Base-by-base conservation (phyloP, 192 early-diverging fungal genomes). In the Tieghemiomyces parasiticus region DNA sequence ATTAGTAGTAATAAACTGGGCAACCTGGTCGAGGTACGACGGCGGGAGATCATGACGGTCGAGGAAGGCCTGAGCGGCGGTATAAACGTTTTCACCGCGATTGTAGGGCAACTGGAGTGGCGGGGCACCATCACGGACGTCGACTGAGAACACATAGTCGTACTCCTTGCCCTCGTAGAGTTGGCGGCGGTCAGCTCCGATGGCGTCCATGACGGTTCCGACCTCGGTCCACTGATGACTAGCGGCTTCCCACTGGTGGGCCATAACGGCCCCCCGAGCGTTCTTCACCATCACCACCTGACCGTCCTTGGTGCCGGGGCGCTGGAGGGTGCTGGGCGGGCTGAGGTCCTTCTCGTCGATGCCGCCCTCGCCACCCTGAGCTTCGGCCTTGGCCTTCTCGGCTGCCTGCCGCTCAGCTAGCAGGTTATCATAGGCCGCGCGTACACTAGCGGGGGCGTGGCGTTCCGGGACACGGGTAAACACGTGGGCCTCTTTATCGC, bases 91-190 rank as follows among this genome's bases (percentile, higher is more conserved):
- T 52, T 96, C 93, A 0, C 81, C 75, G 0, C 77, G 75, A 71
- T 99, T 97, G 70, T 86, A 99, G 30, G 95, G 97, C 14, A 99
- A 76, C 66, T 97, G 95, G 8, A 97, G 69, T 19, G 84, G 79
- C 29, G 86, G 86, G 1, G 66, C 71, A 10, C 86, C 89, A 31
- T 86, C 89, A 31, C 84, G 82, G 34, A 97, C 81, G 63, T 97
- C 95, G 25, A 99, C 88, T 65, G 95, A 92, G 76, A 99, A 99
- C 31, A 99, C 88, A 67, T 89, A 93, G 71, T 99, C 96, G 67
- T 99, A 99, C 62, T 97, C 93, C 46, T 77, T 74, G 31, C 94
- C 93, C 4, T 81, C 74, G 65, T 83, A 90, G 29, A 85, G 62
- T 63, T 91, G 84, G 66, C 93, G 97, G 26, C 82, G 67, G 9